Percentiles rank a stretch among this genome's conserved stretches.
These are phyloP conservation scores for Alectoria sarmentosa DNA, from an alignment of 495 filamentous ascomycete genomes.

Conservation along the genomic window DNA sequence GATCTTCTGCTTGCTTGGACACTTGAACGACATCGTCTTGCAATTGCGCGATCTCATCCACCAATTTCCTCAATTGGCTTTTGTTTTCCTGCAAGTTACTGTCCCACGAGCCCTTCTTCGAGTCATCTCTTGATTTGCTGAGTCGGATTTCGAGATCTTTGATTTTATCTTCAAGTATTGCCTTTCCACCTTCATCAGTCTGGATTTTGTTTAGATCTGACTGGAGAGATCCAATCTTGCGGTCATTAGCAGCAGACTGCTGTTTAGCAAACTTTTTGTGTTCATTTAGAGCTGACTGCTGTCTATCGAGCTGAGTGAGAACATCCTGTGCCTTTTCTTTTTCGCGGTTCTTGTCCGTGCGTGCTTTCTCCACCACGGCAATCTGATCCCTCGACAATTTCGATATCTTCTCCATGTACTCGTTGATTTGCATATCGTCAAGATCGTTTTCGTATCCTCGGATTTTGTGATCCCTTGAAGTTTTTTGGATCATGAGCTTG, in stretches of 20 bases:
- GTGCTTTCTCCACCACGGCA: conserved; percentile 62
- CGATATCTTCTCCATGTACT: conserved; percentile 72
- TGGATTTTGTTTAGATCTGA: conserved; percentile 59
- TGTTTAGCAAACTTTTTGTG: conserved; percentile 62
- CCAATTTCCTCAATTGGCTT: conserved; percentile 53
- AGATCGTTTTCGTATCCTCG: conserved; percentile 76
- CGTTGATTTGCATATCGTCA: conserved; percentile 61
- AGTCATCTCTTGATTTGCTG: conserved; percentile 51
- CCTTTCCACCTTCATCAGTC: conserved; percentile 76
- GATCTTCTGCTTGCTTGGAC: conserved; percentile 66
- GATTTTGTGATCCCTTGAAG: conserved; percentile 71
- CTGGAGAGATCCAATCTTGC: conserved; percentile 54
- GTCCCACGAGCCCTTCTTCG: conserved; percentile 58
- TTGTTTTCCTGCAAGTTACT: conserved; percentile 56
- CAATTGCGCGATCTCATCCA: conserved; percentile 60
- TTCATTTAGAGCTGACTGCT: conserved; percentile 58
- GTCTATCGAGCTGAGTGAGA: conserved; percentile 62
- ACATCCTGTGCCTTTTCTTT: conserved; percentile 55
- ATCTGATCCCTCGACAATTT: conserved; percentile 72
- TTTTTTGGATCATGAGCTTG: conserved; percentile 65
- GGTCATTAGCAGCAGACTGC: conserved; percentile 63
- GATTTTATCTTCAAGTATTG: conserved; percentile 62
- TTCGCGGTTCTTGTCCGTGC: conserved; percentile 62
- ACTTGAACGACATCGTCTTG: conserved; percentile 71
- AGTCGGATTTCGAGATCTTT: conserved; percentile 61